phyloP scores from a whole-genome alignment of 805 yeast species.

The Suhomyces pyralidae region DNA sequence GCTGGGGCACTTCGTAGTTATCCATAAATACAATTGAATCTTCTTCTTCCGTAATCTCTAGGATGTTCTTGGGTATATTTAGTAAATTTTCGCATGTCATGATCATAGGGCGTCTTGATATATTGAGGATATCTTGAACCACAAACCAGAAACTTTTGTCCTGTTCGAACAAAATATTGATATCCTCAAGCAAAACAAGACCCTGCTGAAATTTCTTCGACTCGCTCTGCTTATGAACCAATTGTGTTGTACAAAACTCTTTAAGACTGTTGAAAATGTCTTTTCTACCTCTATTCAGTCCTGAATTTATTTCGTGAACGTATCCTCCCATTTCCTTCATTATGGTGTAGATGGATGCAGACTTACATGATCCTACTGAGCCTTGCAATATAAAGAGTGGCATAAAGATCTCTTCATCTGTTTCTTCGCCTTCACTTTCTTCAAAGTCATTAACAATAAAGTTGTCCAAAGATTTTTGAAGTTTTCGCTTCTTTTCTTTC shows the following conservation, averaged over 20 bases:
- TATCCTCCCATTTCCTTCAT: conserved; percentile 62
- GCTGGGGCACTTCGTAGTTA: conserved; percentile 10
- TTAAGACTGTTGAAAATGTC: conserved; percentile 62
- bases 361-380: conserved; percentile 72
- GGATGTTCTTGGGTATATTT: conserved; percentile 47
- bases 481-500: conserved; percentile 21
- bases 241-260: conserved; percentile 81
- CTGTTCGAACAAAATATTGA: conserved; percentile 71
- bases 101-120: conserved; percentile 67
- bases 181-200: conserved; percentile 79
- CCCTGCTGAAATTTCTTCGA: conserved; percentile 49
- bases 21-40: conserved; percentile 36
- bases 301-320: conserved; percentile 77
- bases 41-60: conserved; percentile 45
- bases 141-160: conserved; percentile 83
- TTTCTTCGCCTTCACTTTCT: conserved; percentile 19
- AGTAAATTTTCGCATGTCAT: conserved; percentile 56
- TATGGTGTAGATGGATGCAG: conserved; percentile 66
- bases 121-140: conserved; percentile 55
- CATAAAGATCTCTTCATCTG: conserved; percentile 43
- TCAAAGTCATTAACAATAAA: conserved; percentile 40
- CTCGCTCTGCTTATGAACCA: conserved; percentile 52
- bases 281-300: conserved; percentile 69
- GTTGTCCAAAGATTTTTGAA: conserved; percentile 23
- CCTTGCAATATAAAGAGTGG: conserved; percentile 72